A percentile compares a stretch with the other conserved stretches of the same genome.
phyloP scores from a whole-genome alignment of 305 asterid species.

The Fraxinus xanthoxyloides region DNA sequence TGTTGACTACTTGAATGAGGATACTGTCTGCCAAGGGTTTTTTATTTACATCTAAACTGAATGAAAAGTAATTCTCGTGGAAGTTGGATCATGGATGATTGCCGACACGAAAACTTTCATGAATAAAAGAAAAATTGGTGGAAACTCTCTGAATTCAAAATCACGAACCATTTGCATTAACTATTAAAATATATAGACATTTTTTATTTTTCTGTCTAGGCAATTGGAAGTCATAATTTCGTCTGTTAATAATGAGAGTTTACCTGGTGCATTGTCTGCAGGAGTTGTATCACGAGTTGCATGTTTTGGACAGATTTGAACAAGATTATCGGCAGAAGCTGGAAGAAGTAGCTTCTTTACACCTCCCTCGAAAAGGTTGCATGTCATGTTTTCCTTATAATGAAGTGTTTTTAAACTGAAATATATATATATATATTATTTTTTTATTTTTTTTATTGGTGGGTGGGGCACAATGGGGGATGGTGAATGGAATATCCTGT shows the following conservation, averaged over 20 bases:
- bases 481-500: not conserved
- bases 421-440: no score
- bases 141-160: not conserved
- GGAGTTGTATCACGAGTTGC: constrained; percentile 95
- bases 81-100: not conserved
- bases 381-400: constrained; percentile 13
- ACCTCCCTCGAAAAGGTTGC: constrained; percentile 89
- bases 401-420: constrained; percentile 2
- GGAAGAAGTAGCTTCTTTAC: constrained; percentile 85
- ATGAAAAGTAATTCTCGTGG: not conserved
- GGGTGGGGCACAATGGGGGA: not conserved
- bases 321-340: constrained; percentile 87
- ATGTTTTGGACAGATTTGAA: constrained; percentile 86
- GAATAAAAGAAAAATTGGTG: not conserved
- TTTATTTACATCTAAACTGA: constrained; percentile 12
- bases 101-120: constrained; percentile 3
- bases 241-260: constrained; percentile 17
- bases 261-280: constrained; percentile 33
- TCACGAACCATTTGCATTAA: not conserved
- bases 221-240: not conserved
- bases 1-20: not conserved
- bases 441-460: not conserved
- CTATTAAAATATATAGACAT: not conserved
- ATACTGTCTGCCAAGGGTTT: not conserved
- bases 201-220: constrained; percentile 9